These are phyloP conservation scores for Malus orientalis DNA, from an alignment of 306 rosid species.

Conservation along the genomic window DNA sequence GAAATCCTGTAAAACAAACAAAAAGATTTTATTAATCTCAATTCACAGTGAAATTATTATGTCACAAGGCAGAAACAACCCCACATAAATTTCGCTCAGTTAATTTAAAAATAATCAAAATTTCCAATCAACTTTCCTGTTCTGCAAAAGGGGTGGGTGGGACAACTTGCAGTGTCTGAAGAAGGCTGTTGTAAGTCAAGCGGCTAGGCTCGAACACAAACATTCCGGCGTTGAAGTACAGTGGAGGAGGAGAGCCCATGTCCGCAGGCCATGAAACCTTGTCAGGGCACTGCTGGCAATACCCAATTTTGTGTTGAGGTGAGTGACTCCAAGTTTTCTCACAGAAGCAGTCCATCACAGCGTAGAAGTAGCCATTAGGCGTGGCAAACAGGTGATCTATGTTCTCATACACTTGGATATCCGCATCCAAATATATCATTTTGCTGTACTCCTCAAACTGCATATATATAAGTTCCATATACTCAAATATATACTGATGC, in stretches of 20 bases:
- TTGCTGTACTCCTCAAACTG: conserved; percentile 55
- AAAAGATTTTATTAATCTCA: background rate
- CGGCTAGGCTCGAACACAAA: conserved; percentile 49
- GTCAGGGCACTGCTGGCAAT: conserved; percentile 60
- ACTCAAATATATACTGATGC: too few relatives aligned
- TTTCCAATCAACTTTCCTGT: conserved; percentile 24
- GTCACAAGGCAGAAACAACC: background rate
- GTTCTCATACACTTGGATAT: conserved; percentile 56
- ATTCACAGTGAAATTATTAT: background rate
- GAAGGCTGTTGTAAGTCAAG: conserved; percentile 33
- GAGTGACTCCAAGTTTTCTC: conserved; percentile 58
- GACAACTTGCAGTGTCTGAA: conserved; percentile 33
- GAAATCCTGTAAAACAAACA: conserved; percentile 35
- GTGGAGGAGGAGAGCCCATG: conserved; percentile 40
- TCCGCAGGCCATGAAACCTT: conserved; percentile 47
- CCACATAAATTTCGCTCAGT: background rate
- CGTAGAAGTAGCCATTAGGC: conserved; percentile 42
- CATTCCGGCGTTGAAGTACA: conserved; percentile 70
- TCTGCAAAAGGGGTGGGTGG: conserved; percentile 55
- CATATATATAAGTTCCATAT: background rate
- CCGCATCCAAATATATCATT: conserved; percentile 69
- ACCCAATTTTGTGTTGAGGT: conserved; percentile 42
- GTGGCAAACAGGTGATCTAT: conserved; percentile 48
- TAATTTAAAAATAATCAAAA: background rate
- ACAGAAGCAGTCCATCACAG: conserved; percentile 65